phyloP scores from a whole-genome alignment of 805 yeast genomes.

The Lachancea waltii region DNA sequence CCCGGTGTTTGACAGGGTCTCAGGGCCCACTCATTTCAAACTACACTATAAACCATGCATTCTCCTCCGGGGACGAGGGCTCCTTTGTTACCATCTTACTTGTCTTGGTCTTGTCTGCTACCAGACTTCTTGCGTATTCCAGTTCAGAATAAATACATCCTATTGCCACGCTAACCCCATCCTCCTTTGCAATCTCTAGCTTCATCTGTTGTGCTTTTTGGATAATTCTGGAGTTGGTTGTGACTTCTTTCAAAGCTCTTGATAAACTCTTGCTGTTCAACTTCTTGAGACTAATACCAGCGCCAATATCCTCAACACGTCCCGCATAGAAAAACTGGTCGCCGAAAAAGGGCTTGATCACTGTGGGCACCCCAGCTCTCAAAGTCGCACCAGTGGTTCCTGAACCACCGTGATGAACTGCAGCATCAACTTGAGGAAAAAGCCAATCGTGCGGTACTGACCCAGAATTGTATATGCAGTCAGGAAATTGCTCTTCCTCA shows the following conservation, averaged over 20 bases:
- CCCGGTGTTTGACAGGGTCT: too few relatives aligned
- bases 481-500: slow-evolving; percentile 49
- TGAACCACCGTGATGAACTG: slow-evolving; percentile 96
- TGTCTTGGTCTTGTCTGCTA: slow-evolving; percentile 39
- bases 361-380: slow-evolving; percentile 80
- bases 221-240: slow-evolving; percentile 59
- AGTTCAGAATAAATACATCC: slow-evolving; percentile 70
- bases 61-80: slow-evolving; percentile 3
- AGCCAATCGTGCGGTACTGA: slow-evolving; percentile 91
- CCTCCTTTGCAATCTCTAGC: slow-evolving; percentile 56
- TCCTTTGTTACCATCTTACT: slow-evolving; percentile 10
- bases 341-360: slow-evolving; percentile 92
- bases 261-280: slow-evolving; percentile 58
- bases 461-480: slow-evolving; percentile 62
- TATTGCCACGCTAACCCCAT: slow-evolving; percentile 76
- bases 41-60: slow-evolving; percentile 6
- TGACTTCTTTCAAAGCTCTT: slow-evolving; percentile 62
- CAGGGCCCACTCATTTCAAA: neutral
- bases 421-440: slow-evolving; percentile 82
- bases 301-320: slow-evolving; percentile 84
- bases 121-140: slow-evolving; percentile 64
- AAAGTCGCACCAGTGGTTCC: slow-evolving; percentile 94
- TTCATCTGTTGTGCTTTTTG: slow-evolving; percentile 62
- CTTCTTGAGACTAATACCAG: slow-evolving; percentile 64
- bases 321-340: slow-evolving; percentile 91